A percentile compares a stretch with the other conserved stretches of the same genome.
These are phyloP conservation scores for Lactarius evosmus DNA, from an alignment of 768 basidiomycete genomes.

Conservation along the genomic window DNA sequence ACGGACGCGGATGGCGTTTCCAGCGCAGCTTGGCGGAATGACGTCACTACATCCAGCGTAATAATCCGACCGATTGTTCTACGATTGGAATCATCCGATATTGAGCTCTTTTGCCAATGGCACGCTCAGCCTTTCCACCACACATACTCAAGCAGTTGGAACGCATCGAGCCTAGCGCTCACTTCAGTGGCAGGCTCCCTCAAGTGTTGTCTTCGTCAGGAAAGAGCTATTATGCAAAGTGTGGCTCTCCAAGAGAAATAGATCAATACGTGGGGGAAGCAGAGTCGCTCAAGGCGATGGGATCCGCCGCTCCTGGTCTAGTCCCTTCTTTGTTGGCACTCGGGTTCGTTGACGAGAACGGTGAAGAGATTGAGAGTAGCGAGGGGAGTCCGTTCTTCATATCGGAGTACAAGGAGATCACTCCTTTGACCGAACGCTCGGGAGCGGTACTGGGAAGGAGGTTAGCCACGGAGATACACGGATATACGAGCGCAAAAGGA, in stretches of 20 bases:
- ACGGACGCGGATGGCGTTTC: neutral
- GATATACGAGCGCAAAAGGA: conserved; percentile 47
- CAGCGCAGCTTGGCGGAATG: neutral
- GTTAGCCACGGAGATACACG: conserved; percentile 65
- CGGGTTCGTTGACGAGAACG: conserved; percentile 38
- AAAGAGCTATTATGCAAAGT: conserved; percentile 58
- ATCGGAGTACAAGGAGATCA: conserved; percentile 67
- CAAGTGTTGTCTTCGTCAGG: conserved; percentile 56
- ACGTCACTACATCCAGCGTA: neutral
- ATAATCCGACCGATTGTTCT: neutral
- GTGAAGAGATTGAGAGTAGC: conserved; percentile 32
- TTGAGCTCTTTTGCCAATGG: conserved; percentile 14
- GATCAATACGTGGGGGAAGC: conserved; percentile 72
- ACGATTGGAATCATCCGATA: neutral
- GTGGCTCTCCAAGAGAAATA: conserved; percentile 46
- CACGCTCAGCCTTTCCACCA: conserved; percentile 23
- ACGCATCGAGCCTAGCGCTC: conserved; percentile 47
- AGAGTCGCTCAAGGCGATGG: conserved; percentile 62
- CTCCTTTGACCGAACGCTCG: conserved; percentile 43
- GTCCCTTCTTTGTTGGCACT: conserved; percentile 55
- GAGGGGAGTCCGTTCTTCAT: conserved; percentile 60
- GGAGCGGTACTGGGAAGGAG: conserved; percentile 54
- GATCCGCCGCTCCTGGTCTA: conserved; percentile 62
- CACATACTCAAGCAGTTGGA: conserved; percentile 45
- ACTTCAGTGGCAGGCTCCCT: conserved; percentile 47